Conservation (phyloP, 2,329 filamentous ascomycete species). For the Hypoxylon sp. region DNA sequence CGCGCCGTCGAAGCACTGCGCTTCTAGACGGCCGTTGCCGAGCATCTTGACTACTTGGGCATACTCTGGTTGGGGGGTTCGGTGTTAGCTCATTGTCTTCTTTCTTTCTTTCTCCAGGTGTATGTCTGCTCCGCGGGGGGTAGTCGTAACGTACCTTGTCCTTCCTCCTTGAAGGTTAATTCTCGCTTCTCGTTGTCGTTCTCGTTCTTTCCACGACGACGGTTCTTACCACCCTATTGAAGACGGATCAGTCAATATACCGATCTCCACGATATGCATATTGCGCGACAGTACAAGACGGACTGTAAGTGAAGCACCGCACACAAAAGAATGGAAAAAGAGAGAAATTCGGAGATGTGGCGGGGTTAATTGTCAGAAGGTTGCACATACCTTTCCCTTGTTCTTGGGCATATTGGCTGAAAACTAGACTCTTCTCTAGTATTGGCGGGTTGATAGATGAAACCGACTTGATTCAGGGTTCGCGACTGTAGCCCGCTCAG, state of each 20-base stretch:
- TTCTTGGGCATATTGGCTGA: slow-evolving; percentile 89
- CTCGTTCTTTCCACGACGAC: slow-evolving; percentile 98
- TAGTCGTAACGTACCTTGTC: slow-evolving; percentile 72
- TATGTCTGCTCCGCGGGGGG: slow-evolving; percentile 3
- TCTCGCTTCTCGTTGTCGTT: slow-evolving; percentile 99
- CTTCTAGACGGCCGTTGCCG: slow-evolving; percentile 93
- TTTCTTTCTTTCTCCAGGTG: neutral
- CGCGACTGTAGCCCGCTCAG: slow-evolving; percentile 11
- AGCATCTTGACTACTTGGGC: slow-evolving; percentile 96
- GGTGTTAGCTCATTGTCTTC: slow-evolving; percentile 13
- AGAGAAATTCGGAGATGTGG: slow-evolving; percentile 28
- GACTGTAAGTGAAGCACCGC: slow-evolving; percentile 38
- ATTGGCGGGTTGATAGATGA: slow-evolving; percentile 1
- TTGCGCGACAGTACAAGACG: slow-evolving; percentile 28
- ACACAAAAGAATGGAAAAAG: slow-evolving; percentile 20
- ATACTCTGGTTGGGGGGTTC: slow-evolving; percentile 51
- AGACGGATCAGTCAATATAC: slow-evolving; percentile 46
- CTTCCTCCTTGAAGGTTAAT: slow-evolving; percentile 98
- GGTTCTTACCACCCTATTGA: slow-evolving; percentile 93
- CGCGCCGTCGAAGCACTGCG: slow-evolving; percentile 93
- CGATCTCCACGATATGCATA: neutral
- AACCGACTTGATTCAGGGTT: slow-evolving; percentile 10
- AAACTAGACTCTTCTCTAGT: slow-evolving; percentile 4
- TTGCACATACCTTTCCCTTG: slow-evolving; percentile 89
- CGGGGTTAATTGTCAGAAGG: slow-evolving; percentile 25